Base-by-base conservation (phyloP, 306 rosid genomes). In the Gillenia trifoliata region DNA sequence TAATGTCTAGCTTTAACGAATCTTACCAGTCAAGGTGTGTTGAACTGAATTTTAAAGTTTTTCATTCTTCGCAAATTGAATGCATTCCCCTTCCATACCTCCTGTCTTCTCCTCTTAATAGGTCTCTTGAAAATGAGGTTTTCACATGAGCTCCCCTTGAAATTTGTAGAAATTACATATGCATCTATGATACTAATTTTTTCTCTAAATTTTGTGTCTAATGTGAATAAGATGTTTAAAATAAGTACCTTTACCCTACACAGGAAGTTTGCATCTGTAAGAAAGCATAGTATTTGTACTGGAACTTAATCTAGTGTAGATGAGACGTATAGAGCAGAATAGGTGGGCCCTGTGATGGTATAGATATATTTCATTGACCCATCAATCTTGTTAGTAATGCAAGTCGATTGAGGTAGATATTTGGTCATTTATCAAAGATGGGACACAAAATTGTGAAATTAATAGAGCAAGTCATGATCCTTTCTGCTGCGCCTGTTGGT, bases 1-100 rank as follows among this genome's bases (percentile, higher is more conserved):
- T 93, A 71, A 91, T 93, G 98, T 91, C 98, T 70, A 93, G 98
- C 92, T 93, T 91, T 85, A 91, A 93, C 56, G 94, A 89, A 78
- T 93, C 98, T 80, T 93, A 93, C 88, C 90, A 93, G 78, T 93
- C 98, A 64, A 93, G 98, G 98, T 89, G 56, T 73, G 88, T 75
- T 67, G 71, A 77, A 79, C 34, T 11, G 54, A 76, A 71, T 72
- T 31, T 72, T 56, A 49, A 63, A 41, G 63, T 73, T 19, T 72
- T 49, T 78, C 13, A 50, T 43, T 81, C 15, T 56, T 82, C 19
- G 29, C 54, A 30, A 57, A 6, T 65, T 75, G 72, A 19, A 56
- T 6, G 72, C 64, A 26, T 25, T 40, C 45, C 45, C 45, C 15
- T 40, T 10, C 45, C 45, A 40, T 40, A 10, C 45, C 15, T 40